phyloP scores from a whole-genome alignment of 768 basidiomycete species.

The Cystobasidium ongulense region DNA sequence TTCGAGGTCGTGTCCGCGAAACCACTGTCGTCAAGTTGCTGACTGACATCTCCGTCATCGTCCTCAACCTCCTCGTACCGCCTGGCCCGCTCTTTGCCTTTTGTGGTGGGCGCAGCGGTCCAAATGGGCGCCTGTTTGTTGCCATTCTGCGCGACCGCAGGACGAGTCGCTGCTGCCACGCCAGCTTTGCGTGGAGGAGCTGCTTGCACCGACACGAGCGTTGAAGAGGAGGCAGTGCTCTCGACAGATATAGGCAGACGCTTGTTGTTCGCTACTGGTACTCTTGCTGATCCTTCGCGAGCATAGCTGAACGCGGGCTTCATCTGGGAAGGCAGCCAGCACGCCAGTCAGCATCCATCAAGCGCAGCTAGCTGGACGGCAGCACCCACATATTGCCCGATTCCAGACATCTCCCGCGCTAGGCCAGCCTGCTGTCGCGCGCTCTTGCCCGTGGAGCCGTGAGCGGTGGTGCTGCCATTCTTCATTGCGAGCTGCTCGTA shows the following conservation, averaged over 20 bases:
- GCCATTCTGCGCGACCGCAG: not conserved
- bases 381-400: not conserved
- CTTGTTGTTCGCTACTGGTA: not conserved
- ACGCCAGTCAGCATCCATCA: not conserved
- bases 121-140: not conserved
- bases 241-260: not conserved
- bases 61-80: not conserved
- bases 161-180: not conserved
- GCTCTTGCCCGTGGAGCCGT: not conserved
- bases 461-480: not conserved
- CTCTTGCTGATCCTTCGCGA: not conserved
- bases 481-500: conserved; percentile 1
- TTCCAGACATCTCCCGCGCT: not conserved
- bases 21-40: not conserved
- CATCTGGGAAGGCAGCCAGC: not conserved
- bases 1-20: not conserved
- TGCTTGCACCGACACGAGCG: not conserved
- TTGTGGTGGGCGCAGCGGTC: not conserved
- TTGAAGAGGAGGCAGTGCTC: not conserved
- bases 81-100: conserved; percentile 3
- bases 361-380: not conserved
- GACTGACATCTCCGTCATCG: not conserved
- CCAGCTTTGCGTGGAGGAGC: not conserved
- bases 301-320: not conserved
- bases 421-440: not conserved